Percentiles rank a stretch among this genome's conserved stretches.
Conservation (phyloP, 1,139 yeast genomes). For the Yamadazyma dushanensis region DNA sequence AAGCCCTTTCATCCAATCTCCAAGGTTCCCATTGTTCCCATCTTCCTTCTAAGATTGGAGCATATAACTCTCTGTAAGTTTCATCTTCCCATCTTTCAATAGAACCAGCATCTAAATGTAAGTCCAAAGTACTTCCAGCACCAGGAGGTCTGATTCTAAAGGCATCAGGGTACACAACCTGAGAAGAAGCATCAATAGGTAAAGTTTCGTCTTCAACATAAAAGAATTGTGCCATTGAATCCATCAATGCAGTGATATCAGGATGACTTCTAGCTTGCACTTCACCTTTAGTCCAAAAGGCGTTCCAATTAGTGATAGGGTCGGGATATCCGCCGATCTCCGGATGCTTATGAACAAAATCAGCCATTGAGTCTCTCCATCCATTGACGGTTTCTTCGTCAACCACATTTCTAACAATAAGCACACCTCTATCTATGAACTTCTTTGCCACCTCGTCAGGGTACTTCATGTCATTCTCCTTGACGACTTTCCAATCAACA, state of each 20-base stretch:
- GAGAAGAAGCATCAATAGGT: constrained; percentile 26
- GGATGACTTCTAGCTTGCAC: constrained; percentile 44
- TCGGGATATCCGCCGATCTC: constrained; percentile 35
- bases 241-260: constrained; percentile 28
- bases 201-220: constrained; percentile 26
- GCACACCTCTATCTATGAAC: constrained; percentile 18
- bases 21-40: constrained; percentile 52
- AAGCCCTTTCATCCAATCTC: constrained; percentile 35
- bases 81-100: constrained; percentile 38
- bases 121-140: constrained; percentile 31
- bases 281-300: constrained; percentile 47
- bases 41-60: constrained; percentile 39
- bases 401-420: constrained; percentile 24
- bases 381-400: constrained; percentile 15
- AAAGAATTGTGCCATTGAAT: constrained; percentile 34
- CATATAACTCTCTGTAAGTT: constrained; percentile 38
- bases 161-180: constrained; percentile 39
- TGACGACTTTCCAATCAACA: constrained; percentile 19
- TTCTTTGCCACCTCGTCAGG: constrained; percentile 14
- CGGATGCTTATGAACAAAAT: constrained; percentile 26
- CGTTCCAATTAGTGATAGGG: constrained; percentile 28
- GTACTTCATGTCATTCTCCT: constrained; percentile 13
- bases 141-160: constrained; percentile 47
- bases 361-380: constrained; percentile 21
- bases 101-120: constrained; percentile 48